phyloP scores from a whole-genome alignment of 257 asterid species.

The Nicotiana benthamiana region DNA sequence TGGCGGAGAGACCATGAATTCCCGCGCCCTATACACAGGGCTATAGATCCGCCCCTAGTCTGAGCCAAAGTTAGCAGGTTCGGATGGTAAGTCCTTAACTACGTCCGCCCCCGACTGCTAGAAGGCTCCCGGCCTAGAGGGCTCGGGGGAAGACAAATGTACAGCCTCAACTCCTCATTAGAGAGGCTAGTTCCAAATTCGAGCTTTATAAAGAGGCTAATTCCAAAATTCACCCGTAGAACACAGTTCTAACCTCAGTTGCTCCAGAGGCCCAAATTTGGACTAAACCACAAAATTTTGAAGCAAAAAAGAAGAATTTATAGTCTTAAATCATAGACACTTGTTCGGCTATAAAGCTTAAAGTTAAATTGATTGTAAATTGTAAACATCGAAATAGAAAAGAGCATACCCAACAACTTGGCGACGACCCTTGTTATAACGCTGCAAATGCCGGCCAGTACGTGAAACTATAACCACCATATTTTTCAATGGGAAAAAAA shows the following conservation, averaged over 20 bases:
- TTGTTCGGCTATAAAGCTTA: too few species aligned
- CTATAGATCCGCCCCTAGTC: too few species aligned
- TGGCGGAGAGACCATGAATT: too few species aligned
- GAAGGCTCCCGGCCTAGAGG: too few species aligned
- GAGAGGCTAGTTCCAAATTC: background rate
- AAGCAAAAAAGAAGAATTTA: background rate
- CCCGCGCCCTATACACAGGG: too few species aligned
- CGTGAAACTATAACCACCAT: slow-evolving; percentile 64
- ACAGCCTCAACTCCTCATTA: background rate
- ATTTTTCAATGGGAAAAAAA: slow-evolving; percentile 35
- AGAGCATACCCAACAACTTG: slow-evolving; percentile 68
- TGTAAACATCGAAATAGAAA: too few species aligned
- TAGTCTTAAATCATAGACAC: background rate
- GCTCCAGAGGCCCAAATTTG: background rate
- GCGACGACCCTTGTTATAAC: slow-evolving; percentile 71
- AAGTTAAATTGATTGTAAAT: too few species aligned
- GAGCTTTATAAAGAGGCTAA: background rate
- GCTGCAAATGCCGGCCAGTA: slow-evolving; percentile 72
- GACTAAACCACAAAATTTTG: background rate
- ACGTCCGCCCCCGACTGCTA: too few species aligned
- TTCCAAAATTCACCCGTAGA: background rate
- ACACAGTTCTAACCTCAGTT: background rate
- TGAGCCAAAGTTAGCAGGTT: too few species aligned
- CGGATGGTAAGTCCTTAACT: too few species aligned
- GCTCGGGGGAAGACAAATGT: too few species aligned